A percentile compares a stretch with the other conserved stretches of the same genome.
These are phyloP conservation scores for Coemansia erecta DNA, from an alignment of 192 early-diverging fungal species.

Conservation along the genomic window DNA sequence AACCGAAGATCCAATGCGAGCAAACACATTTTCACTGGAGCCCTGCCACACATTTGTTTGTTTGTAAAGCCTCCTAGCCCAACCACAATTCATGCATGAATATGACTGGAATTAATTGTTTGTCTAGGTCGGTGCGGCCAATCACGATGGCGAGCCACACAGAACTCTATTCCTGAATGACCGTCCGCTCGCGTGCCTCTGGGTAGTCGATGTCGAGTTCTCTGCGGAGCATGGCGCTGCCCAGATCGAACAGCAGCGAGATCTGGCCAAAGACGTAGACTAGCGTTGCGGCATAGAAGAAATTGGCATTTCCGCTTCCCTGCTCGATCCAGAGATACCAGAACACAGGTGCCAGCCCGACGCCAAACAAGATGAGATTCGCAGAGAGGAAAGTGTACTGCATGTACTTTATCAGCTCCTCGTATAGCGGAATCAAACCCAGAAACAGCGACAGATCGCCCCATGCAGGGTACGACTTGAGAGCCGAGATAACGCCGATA, in stretches of 20 bases:
- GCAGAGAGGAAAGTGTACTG: constrained; percentile 73
- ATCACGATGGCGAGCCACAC: too few species aligned
- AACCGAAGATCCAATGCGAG: too few species aligned
- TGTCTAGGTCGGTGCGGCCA: too few species aligned
- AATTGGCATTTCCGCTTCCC: constrained; percentile 96
- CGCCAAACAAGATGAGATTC: constrained; percentile 70
- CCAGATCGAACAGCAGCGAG: constrained; percentile 80
- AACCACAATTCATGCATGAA: too few species aligned
- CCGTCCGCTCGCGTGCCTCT: constrained; percentile 30
- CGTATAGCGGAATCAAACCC: constrained; percentile 73
- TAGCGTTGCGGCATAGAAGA: constrained; percentile 95
- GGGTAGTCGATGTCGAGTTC: constrained; percentile 72
- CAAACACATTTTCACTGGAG: too few species aligned
- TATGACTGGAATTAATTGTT: too few species aligned
- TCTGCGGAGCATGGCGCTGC: constrained; percentile 69
- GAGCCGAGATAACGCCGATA: constrained; percentile 74
- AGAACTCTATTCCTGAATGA: constrained; percentile 37
- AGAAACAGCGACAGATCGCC: constrained; percentile 85
- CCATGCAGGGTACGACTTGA: constrained; percentile 92
- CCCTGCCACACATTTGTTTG: too few species aligned
- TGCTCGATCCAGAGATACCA: constrained; percentile 95
- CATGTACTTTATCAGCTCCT: constrained; percentile 89
- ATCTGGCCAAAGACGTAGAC: constrained; percentile 88
- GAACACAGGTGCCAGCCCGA: constrained; percentile 83
- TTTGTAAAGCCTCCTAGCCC: too few species aligned